Conservation (phyloP, 345 rosid species). For the Camelina laxa region DNA sequence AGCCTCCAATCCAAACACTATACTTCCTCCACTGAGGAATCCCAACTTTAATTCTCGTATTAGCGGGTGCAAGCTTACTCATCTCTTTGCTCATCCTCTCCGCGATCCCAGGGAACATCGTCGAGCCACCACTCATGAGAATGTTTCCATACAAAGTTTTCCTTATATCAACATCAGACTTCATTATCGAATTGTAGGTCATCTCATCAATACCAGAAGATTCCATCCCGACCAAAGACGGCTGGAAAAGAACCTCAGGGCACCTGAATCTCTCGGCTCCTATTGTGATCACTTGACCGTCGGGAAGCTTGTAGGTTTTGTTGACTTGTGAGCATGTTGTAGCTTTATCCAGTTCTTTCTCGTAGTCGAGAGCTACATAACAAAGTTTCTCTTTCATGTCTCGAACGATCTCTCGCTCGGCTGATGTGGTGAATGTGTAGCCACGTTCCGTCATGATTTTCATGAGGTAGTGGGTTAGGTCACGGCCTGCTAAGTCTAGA, state of each 20-base stretch:
- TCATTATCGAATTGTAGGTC: neutral
- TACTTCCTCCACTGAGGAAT: neutral
- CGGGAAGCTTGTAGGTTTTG: neutral
- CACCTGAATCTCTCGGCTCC: neutral
- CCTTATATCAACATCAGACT: neutral
- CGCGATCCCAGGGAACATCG: neutral
- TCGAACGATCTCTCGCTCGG: conserved; percentile 44
- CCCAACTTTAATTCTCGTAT: neutral
- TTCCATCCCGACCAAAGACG: neutral
- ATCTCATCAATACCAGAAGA: neutral
- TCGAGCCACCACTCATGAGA: neutral
- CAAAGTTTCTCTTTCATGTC: conserved; percentile 78
- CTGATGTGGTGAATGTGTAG: conserved; percentile 74
- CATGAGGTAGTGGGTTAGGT: conserved; percentile 73
- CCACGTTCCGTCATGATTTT: conserved; percentile 76
- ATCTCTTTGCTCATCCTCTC: neutral
- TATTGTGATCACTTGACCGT: neutral
- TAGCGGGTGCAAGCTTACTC: neutral
- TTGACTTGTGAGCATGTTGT: neutral
- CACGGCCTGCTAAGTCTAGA: conserved; percentile 80
- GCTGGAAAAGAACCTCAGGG: conserved; percentile 2
- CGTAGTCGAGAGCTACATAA: conserved; percentile 74
- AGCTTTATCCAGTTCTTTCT: conserved; percentile 37
- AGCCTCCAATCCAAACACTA: neutral
- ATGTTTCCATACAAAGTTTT: neutral